Evolutionary conservation across 1,139 yeast genomes (phyloP).

Genomic region (Saccharomyces hybrid): DNA sequence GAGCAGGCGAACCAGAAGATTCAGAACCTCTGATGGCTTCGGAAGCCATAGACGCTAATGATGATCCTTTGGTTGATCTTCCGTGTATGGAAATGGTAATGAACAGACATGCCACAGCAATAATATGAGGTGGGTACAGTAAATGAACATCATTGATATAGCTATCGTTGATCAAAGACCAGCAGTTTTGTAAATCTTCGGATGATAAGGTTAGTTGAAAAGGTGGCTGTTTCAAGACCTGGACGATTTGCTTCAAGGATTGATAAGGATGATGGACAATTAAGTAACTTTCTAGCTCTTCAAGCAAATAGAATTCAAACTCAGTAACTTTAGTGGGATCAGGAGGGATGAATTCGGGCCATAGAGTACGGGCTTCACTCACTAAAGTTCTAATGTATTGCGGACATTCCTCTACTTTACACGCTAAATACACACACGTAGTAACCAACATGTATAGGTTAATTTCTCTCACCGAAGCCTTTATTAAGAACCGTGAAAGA

Average conservation of each 20-base stretch:
- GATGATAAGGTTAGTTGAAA: slow-evolving; percentile 31
- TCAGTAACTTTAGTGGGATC: slow-evolving; percentile 93
- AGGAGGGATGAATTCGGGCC: slow-evolving; percentile 94
- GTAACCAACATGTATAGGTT: slow-evolving; percentile 76
- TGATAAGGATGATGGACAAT: slow-evolving; percentile 86
- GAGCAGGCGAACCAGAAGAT: slow-evolving; percentile 6
- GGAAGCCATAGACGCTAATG: background rate
- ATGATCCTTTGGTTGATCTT: slow-evolving; percentile 9
- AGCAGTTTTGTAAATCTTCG: slow-evolving; percentile 75
- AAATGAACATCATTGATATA: slow-evolving; percentile 81
- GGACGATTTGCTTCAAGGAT: slow-evolving; percentile 55
- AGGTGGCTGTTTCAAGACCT: slow-evolving; percentile 36
- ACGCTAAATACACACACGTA: slow-evolving; percentile 80
- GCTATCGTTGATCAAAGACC: slow-evolving; percentile 88
- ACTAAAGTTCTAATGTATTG: slow-evolving; percentile 82
- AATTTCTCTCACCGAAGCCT: slow-evolving; percentile 70
- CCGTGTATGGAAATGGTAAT: slow-evolving; percentile 24
- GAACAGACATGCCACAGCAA: slow-evolving; percentile 71
- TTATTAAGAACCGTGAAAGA: slow-evolving; percentile 62
- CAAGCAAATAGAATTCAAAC: slow-evolving; percentile 87
- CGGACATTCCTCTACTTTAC: slow-evolving; percentile 93
- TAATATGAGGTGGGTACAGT: slow-evolving; percentile 82
- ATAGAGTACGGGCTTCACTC: slow-evolving; percentile 76
- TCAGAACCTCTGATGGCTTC: background rate
- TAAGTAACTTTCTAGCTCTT: slow-evolving; percentile 75